Conservation (phyloP, 1,284 basidiomycete genomes). For the Puccinia coronata region DNA sequence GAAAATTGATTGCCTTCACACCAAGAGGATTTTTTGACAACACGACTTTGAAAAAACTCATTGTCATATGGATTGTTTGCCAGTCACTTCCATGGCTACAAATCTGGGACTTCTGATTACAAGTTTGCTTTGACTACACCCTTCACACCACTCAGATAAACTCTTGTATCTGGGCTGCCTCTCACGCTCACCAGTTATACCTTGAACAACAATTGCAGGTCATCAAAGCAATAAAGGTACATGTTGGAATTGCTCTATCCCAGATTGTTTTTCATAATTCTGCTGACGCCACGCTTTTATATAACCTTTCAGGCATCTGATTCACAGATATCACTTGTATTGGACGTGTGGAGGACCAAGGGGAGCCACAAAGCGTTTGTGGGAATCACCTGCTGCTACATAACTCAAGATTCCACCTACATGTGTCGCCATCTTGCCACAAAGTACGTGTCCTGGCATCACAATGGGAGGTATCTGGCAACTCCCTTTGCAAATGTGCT, state of each 20-base stretch:
- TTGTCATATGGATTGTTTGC: not conserved
- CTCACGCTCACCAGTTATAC: not conserved
- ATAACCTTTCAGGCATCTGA: not conserved
- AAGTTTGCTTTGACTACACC: not conserved
- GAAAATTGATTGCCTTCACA: not conserved
- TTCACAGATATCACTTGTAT: not conserved
- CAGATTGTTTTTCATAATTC: too few relatives aligned
- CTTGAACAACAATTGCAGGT: not conserved
- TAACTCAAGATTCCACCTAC: not conserved
- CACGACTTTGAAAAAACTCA: not conserved
- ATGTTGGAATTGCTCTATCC: not conserved
- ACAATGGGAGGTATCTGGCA: not conserved
- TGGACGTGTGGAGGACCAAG: conserved; percentile 12
- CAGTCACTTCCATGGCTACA: conserved; percentile 1
- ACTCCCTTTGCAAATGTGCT: too few relatives aligned
- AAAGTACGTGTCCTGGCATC: conserved; percentile 9
- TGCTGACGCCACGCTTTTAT: too few relatives aligned
- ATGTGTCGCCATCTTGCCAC: not conserved
- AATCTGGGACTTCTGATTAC: not conserved
- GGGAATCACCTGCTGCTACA: conserved; percentile 1
- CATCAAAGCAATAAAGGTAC: conserved; percentile 7
- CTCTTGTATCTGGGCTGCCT: conserved; percentile 3
- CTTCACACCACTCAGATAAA: not conserved
- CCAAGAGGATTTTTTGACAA: not conserved
- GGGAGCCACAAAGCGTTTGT: conserved; percentile 15